Conservation (phyloP, 768 basidiomycete genomes). For the Russula compacta region DNA sequence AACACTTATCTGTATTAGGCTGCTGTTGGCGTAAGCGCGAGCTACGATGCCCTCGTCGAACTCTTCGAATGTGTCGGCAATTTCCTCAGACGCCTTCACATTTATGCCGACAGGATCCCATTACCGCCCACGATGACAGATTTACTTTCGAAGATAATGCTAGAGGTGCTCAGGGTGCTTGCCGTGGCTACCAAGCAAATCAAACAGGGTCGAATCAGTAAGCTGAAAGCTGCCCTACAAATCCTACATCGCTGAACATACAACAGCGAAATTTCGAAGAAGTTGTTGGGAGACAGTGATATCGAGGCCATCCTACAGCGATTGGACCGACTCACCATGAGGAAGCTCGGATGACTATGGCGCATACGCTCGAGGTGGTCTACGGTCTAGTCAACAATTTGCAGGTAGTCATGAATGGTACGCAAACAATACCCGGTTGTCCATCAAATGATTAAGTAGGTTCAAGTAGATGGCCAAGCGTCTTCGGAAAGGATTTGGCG, state of each 20-base stretch:
- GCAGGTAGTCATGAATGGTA: not conserved
- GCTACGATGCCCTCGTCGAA: not conserved
- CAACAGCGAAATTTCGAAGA: not conserved
- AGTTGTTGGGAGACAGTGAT: not conserved
- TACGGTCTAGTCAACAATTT: not conserved
- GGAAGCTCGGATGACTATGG: not conserved
- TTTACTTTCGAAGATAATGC: not conserved
- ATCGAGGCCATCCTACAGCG: not conserved
- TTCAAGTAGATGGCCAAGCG: not conserved
- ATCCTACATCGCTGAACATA: not conserved
- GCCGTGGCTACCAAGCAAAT: not conserved
- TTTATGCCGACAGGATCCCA: not conserved
- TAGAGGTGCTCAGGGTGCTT: not conserved
- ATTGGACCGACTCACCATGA: not conserved
- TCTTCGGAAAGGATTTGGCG: not conserved
- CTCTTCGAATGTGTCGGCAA: not conserved
- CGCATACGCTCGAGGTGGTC: not conserved
- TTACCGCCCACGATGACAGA: not conserved
- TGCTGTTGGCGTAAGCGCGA: not conserved
- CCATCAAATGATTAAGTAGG: not conserved
- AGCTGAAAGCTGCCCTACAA: not conserved
- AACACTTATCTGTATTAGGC: not conserved
- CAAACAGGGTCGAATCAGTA: not conserved
- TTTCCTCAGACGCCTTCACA: not conserved
- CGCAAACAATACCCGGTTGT: not conserved